Percentiles rank a stretch among this genome's conserved stretches.
phyloP scores from a whole-genome alignment of 2,329 filamentous ascomycete species.

The Pseudocercospora musae region DNA sequence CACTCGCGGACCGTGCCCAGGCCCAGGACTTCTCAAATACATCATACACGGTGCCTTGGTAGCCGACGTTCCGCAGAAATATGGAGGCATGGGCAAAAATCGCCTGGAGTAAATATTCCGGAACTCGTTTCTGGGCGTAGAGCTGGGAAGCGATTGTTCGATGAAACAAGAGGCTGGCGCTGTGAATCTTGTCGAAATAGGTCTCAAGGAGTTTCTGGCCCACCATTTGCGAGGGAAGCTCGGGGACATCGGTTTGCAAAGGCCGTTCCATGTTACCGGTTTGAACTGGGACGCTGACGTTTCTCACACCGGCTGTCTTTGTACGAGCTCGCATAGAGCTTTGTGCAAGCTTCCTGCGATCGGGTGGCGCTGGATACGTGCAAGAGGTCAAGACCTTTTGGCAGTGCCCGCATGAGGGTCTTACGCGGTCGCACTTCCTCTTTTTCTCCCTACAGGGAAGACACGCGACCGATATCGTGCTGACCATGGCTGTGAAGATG shows the following conservation, averaged over 20 bases:
- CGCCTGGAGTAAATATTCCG: background rate
- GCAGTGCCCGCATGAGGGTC: background rate
- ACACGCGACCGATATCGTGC: background rate
- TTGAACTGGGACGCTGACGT: background rate
- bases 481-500: background rate
- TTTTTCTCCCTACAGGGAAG: background rate
- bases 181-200: background rate
- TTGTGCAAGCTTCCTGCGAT: background rate
- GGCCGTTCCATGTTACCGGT: background rate
- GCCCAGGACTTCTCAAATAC: background rate
- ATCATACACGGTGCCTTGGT: background rate
- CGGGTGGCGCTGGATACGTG: background rate
- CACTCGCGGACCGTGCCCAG: background rate
- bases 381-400: background rate
- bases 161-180: background rate
- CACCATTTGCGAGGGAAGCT: background rate
- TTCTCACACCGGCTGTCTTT: background rate
- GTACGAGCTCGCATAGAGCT: background rate
- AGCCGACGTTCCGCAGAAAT: background rate
- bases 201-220: background rate
- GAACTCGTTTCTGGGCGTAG: background rate
- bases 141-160: background rate
- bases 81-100: background rate
- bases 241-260: background rate
- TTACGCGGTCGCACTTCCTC: background rate